Evolutionary conservation across 2,329 filamentous ascomycete genomes (phyloP), one percentile per base, ranked within the genome.

Genomic region (Apiospora pterosperma): DNA sequence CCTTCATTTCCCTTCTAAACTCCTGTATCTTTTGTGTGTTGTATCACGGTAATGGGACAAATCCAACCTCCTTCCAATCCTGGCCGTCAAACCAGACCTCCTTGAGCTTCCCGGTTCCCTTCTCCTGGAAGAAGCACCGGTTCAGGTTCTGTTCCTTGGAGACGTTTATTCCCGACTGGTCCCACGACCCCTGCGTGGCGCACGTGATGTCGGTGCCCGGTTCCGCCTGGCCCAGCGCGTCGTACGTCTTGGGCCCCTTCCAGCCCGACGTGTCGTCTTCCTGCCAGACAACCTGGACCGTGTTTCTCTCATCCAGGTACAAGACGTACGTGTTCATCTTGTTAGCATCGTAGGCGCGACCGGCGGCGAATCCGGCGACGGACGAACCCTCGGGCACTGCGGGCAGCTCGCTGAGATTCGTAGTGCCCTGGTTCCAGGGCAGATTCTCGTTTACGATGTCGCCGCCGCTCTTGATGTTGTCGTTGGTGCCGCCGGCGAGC

Each of bases 381-480:
- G 69, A 61, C 11, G 69, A 62, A 28, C 61, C 59, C 8, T 62
- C 67, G 23, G 68, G 67, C 10, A 71, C 16, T 10, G 28, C 28
- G 23, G 60, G 48, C 7, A 55, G 48, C 5, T 55, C 16, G 5
- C 60, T 25, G 60, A 39, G 38, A 1, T 7, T 10, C 16, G 8
- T n/a, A 12, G 23, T 28, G 16, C 38, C 38, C 39, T 42, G 38
- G 39, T 67, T 39, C 62, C 63, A 59, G 63, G 64, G 11, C 66
- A 67, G 31, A 68, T 41, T 19, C 64, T 64, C 28, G 65, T 64
- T 25, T 66, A 61, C 16, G 41, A 42, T 59, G 58, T 59, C 36
- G 60, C 39, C 60, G 6, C 84, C 86, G 21, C 74, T 72, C 1
- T 76, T 72, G 4, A 77, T 73, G 55, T 84, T 82, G 61, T 85